Conservation (phyloP, 163 green algal genomes). For the Scenedesmus sp. region DNA sequence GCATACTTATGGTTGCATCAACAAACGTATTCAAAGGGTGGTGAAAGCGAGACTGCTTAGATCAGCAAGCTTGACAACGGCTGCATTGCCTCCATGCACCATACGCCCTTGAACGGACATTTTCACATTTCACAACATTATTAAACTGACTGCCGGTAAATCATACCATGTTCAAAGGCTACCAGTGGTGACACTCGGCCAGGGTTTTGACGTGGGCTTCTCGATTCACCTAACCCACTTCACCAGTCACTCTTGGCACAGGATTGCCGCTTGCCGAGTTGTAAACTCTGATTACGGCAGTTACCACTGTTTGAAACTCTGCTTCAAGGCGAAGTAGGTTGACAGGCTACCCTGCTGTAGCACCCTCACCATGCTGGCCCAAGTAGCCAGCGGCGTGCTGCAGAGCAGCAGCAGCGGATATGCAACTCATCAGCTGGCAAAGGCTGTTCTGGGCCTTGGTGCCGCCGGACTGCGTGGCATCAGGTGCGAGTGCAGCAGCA, state of each 20-base stretch:
- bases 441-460: conserved; percentile 2
- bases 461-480: conserved; percentile 26
- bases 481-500: conserved; percentile 39
- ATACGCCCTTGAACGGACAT: not conserved
- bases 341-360: not conserved
- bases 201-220: conserved; percentile 12
- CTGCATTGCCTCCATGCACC: not conserved
- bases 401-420: conserved; percentile 8
- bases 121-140: no score
- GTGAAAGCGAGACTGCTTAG: not conserved
- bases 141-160: no score
- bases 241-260: not conserved
- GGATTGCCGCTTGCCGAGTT: not conserved
- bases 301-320: not conserved
- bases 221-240: not conserved
- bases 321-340: not conserved
- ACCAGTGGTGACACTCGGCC: not conserved
- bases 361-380: conserved; percentile 21
- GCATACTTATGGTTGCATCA: not conserved
- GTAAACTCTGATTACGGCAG: not conserved
- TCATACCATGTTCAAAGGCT: no score
- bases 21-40: not conserved
- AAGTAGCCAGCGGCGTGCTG: conserved; percentile 9
- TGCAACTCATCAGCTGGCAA: conserved; percentile 5
- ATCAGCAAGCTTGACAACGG: not conserved